Conservation (phyloP, 495 filamentous ascomycete genomes). For the Eremomyces bilateralis region DNA sequence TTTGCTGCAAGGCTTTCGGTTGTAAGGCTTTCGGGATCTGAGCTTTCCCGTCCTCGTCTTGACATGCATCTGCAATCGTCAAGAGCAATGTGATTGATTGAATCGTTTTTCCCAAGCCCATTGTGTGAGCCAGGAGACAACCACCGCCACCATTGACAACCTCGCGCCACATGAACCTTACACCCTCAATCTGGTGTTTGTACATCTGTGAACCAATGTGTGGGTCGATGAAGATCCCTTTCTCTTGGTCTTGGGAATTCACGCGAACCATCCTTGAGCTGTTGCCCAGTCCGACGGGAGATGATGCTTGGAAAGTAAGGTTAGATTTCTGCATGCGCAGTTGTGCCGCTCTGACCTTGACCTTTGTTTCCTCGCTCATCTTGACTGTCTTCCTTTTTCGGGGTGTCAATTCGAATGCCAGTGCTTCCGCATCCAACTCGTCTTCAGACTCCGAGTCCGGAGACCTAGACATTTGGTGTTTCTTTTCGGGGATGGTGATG, state of each 20-base stretch:
- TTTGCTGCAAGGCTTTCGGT: slow-evolving; percentile 51
- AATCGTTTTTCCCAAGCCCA: slow-evolving; percentile 91
- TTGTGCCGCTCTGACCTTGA: too few relatives aligned
- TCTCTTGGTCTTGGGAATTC: slow-evolving; percentile 12
- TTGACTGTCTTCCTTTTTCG: too few relatives aligned
- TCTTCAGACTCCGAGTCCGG: too few relatives aligned
- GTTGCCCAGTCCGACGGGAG: too few relatives aligned
- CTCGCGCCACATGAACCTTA: slow-evolving; percentile 82
- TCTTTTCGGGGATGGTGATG: too few relatives aligned
- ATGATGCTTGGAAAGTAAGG: too few relatives aligned
- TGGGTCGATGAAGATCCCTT: slow-evolving; percentile 29
- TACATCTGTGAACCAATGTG: slow-evolving; percentile 29
- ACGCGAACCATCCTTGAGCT: too few relatives aligned
- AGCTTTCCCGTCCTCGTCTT: slow-evolving; percentile 27
- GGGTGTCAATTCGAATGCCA: too few relatives aligned
- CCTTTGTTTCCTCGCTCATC: too few relatives aligned
- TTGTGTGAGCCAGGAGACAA: slow-evolving; percentile 73
- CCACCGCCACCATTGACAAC: slow-evolving; percentile 39
- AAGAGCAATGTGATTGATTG: slow-evolving; percentile 65
- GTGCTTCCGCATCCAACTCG: too few relatives aligned
- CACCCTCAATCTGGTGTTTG: slow-evolving; percentile 41
- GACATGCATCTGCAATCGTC: slow-evolving; percentile 43
- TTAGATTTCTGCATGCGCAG: too few relatives aligned
- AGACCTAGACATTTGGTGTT: too few relatives aligned
- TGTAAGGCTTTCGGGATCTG: slow-evolving; percentile 48